These are phyloP conservation scores for Pyricularia sp. DNA, from an alignment of 2,329 filamentous ascomycete species.

Conservation along the genomic window DNA sequence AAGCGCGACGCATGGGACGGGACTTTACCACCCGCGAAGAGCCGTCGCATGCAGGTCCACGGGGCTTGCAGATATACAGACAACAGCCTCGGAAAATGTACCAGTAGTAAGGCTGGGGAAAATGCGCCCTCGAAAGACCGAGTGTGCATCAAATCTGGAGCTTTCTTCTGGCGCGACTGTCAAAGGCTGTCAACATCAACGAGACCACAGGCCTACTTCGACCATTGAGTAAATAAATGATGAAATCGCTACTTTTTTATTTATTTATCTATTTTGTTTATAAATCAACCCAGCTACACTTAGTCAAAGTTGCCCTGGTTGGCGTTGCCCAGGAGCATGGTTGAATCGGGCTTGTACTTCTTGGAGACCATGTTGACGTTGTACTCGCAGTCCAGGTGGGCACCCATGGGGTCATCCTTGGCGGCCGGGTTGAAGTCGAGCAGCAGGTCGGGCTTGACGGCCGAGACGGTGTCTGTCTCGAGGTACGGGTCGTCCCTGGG, in stretches of 20 bases:
- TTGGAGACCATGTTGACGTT: slow-evolving; percentile 23
- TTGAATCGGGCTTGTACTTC: slow-evolving; percentile 5
- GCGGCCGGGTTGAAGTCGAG: slow-evolving; percentile 25
- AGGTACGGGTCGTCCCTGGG: slow-evolving; percentile 50
- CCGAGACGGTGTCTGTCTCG: slow-evolving; percentile 26
- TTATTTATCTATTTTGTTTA: not conserved
- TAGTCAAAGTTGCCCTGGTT: slow-evolving; percentile 1
- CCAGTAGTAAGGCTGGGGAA: too few relatives aligned
- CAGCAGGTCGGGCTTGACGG: slow-evolving; percentile 27
- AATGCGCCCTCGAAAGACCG: too few relatives aligned
- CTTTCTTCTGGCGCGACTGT: too few relatives aligned
- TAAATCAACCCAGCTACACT: not conserved
- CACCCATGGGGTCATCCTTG: slow-evolving; percentile 19
- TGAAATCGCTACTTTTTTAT: not conserved
- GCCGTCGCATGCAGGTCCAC: too few relatives aligned
- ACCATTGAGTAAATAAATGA: not conserved
- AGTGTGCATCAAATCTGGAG: not conserved
- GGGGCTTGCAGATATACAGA: too few relatives aligned
- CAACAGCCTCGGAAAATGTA: too few relatives aligned
- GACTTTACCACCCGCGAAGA: too few relatives aligned
- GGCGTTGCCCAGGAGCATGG: not conserved
- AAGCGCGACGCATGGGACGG: too few relatives aligned
- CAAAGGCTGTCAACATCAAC: not conserved
- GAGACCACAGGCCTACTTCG: not conserved
- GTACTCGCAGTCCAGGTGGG: slow-evolving; percentile 25